These are phyloP conservation scores for Meyerozyma athensensis DNA, from an alignment of 1,139 yeast species.

Conservation along the genomic window DNA sequence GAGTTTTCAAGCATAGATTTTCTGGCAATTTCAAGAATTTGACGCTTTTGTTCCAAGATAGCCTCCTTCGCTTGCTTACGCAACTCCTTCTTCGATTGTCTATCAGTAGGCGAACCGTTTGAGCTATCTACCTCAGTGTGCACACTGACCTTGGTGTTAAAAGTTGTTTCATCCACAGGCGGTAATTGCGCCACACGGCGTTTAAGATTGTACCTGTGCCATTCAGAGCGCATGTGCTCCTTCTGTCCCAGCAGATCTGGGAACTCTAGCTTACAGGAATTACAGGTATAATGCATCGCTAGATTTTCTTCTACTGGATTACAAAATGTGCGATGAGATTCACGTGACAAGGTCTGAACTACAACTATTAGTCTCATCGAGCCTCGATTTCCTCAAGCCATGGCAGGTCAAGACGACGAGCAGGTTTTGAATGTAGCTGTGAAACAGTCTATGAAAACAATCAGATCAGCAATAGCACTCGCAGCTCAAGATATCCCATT, in stretches of 20 bases:
- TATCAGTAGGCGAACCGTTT: slow-evolving; percentile 20
- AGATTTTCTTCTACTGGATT: neutral
- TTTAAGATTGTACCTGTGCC: slow-evolving; percentile 68
- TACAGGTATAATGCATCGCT: slow-evolving; percentile 35
- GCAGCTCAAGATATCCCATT: slow-evolving; percentile 81
- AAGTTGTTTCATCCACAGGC: slow-evolving; percentile 46
- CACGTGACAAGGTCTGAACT: no score
- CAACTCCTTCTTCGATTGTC: slow-evolving; percentile 55
- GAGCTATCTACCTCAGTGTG: slow-evolving; percentile 17
- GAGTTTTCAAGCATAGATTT: slow-evolving; percentile 40
- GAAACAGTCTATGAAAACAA: slow-evolving; percentile 48
- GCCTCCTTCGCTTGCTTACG: slow-evolving; percentile 64
- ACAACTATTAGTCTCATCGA: no score
- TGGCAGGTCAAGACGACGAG: neutral
- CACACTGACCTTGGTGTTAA: slow-evolving; percentile 42
- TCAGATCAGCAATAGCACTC: slow-evolving; percentile 67
- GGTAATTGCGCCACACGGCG: slow-evolving; percentile 59
- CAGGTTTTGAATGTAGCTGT: slow-evolving; percentile 21
- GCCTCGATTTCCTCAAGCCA: neutral
- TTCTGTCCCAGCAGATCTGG: slow-evolving; percentile 39
- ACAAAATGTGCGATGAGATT: neutral
- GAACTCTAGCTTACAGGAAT: slow-evolving; percentile 41
- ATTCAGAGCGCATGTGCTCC: slow-evolving; percentile 57
- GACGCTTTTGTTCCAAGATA: slow-evolving; percentile 55
- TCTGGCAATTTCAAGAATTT: slow-evolving; percentile 57